A percentile compares a stretch with the other conserved stretches of the same genome.
phyloP scores from a whole-genome alignment of 2,329 filamentous ascomycete genomes.

The Microdochium trichocladiopsis region DNA sequence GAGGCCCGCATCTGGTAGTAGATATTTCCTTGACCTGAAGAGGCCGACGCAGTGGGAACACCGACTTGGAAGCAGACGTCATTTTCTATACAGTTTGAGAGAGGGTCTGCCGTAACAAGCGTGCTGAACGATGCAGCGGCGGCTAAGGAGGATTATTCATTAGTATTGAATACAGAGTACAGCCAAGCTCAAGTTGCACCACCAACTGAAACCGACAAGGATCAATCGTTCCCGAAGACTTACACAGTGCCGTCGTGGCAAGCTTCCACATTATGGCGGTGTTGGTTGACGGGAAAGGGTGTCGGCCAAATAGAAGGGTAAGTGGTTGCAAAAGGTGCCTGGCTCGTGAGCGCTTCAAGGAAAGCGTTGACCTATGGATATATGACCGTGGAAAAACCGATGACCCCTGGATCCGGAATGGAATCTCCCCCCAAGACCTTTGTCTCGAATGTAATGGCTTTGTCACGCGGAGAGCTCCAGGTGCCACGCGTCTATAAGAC shows the following conservation, averaged over 20 bases:
- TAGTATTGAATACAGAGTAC: no score
- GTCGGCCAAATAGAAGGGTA: no score
- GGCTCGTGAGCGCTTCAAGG: no score
- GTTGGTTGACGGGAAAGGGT: no score
- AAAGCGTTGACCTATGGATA: no score
- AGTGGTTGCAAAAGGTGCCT: no score
- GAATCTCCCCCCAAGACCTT: no score
- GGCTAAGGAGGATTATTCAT: not conserved
- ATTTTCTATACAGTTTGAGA: constrained; percentile 32
- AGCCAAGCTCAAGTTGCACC: no score
- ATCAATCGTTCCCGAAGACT: no score
- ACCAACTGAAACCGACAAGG: no score
- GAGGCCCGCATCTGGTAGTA: constrained; percentile 56
- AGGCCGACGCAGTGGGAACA: constrained; percentile 41
- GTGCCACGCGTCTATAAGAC: not conserved
- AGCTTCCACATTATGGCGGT: not conserved
- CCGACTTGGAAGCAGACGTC: constrained; percentile 49
- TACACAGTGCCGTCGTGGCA: not conserved
- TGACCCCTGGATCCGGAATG: no score
- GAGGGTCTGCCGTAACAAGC: constrained; percentile 16
- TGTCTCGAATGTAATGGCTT: not conserved
- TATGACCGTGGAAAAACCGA: no score
- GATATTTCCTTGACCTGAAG: constrained; percentile 44
- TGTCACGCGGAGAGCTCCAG: not conserved
- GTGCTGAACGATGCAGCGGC: constrained; percentile 1